Conservation (phyloP, 306 rosid species). For the Trifolium pratense region DNA sequence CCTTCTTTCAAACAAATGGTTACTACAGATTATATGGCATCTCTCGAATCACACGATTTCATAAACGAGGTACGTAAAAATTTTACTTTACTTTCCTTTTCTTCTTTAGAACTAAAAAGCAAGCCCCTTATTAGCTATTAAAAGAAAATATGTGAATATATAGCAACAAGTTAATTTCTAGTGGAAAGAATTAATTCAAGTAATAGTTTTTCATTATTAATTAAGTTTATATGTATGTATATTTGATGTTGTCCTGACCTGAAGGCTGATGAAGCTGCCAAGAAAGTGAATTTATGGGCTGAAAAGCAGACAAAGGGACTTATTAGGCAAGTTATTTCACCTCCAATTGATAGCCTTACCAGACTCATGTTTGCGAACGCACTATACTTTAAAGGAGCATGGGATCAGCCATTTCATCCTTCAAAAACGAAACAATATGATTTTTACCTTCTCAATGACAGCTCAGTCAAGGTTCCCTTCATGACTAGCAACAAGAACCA, state of each 20-base stretch:
- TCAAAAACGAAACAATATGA: too few species aligned
- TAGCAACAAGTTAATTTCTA: too few species aligned
- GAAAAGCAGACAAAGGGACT: background rate
- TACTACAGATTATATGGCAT: conserved; percentile 55
- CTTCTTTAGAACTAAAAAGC: too few species aligned
- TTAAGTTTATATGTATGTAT: too few species aligned
- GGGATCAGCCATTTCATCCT: background rate
- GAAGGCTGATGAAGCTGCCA: background rate
- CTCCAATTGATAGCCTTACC: background rate
- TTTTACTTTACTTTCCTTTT: background rate
- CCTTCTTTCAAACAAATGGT: conserved; percentile 61
- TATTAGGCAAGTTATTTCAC: too few species aligned
- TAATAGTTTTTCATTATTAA: background rate
- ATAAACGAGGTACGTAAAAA: conserved; percentile 58
- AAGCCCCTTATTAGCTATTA: too few species aligned
- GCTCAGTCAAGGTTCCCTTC: background rate
- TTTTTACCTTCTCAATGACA: too few species aligned
- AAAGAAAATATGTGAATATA: too few species aligned
- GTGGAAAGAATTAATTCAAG: too few species aligned
- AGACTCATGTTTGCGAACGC: background rate
- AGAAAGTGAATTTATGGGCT: background rate
- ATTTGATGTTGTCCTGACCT: background rate
- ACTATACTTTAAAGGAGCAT: background rate
- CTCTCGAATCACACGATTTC: conserved; percentile 63
- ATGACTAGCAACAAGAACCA: background rate